phyloP scores from a whole-genome alignment of 805 yeast species.

The Wickerhamiella galacta region DNA sequence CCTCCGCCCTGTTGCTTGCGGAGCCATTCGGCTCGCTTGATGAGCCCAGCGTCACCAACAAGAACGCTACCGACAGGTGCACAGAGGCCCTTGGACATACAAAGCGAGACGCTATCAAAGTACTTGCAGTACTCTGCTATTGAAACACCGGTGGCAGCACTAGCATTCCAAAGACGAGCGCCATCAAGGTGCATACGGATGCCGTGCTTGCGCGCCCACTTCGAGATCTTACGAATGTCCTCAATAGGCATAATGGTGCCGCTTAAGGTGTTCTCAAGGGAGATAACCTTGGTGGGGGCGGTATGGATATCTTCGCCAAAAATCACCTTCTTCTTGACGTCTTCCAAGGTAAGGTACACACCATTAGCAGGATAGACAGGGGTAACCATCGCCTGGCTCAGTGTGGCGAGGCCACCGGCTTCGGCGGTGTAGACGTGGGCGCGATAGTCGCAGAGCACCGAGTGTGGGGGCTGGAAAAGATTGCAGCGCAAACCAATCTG shows the following conservation, averaged over 20 bases:
- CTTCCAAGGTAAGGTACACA: slow-evolving; percentile 60
- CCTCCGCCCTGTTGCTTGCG: slow-evolving; percentile 92
- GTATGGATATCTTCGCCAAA: slow-evolving; percentile 73
- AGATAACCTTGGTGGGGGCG: slow-evolving; percentile 75
- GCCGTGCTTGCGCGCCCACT: slow-evolving; percentile 45
- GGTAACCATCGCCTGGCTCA: slow-evolving; percentile 82
- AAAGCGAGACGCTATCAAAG: slow-evolving; percentile 80
- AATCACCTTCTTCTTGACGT: slow-evolving; percentile 43
- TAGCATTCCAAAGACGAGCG: slow-evolving; percentile 91
- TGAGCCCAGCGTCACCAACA: slow-evolving; percentile 46
- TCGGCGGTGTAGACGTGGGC: slow-evolving; percentile 73
- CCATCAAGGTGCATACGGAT: slow-evolving; percentile 75
- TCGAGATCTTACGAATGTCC: slow-evolving; percentile 54
- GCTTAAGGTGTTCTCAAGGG: slow-evolving; percentile 76
- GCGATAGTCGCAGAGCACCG: slow-evolving; percentile 72
- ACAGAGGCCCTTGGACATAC: slow-evolving; percentile 78
- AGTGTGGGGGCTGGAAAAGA: slow-evolving; percentile 65
- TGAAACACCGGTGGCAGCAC: slow-evolving; percentile 51
- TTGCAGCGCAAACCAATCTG: slow-evolving; percentile 71
- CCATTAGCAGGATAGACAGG: slow-evolving; percentile 73
- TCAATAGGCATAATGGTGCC: slow-evolving; percentile 70
- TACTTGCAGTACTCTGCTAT: slow-evolving; percentile 52
- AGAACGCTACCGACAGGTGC: slow-evolving; percentile 87
- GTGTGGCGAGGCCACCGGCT: slow-evolving; percentile 80
- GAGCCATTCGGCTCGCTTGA: slow-evolving; percentile 63